Evolutionary conservation across 1,284 basidiomycete species (phyloP), one percentile per base, ranked within the genome.

Genomic region (Kwoniella shivajii): DNA sequence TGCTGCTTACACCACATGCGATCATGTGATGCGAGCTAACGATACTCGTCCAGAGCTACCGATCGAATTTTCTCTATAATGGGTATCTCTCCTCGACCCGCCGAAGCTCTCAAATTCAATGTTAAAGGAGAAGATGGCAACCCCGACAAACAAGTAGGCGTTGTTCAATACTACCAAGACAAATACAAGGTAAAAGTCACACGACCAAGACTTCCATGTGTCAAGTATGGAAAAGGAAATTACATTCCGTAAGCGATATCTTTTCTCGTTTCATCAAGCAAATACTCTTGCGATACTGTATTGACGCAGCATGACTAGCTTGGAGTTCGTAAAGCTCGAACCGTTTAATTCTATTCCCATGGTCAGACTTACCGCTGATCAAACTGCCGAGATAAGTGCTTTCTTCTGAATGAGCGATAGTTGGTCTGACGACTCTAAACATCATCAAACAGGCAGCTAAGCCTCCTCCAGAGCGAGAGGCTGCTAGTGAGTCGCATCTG

Each of bases 391-490:
- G 43, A 60, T 61, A 47, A 59, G 62, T 51, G 11, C 33, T 14
- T 22, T 11, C 16, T 45, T 13, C 14, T 26, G 34, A 4, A 27
- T 10, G 34, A n/a, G 10, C 34, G 34, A n/a, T 24, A 44, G 47
- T n/a, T 50, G 54, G 54, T 43, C 54, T 56, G 54, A 56, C 48
- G 26, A 44, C 41, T 50, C 37, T 37, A 29, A 33, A 55, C 52
- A 79, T 80, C 75, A 79, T 79, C 69, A 74, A 71, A 55, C 64
- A 76, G 29, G 73, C 78, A 13, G 79, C 78, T 13, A 73, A 74
- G 56, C 63, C 65, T 29, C 79, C 79, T 22, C 60, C 59, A 2
- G 70, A 78, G 48, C 69, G 76, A 39, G 53, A 65, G 31, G 54
- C 48, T 1, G 64, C 62, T 51, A 78, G 71, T 74, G 48, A 63